Conservation (phyloP, 345 rosid species). For the Eucalyptus microcorys region DNA sequence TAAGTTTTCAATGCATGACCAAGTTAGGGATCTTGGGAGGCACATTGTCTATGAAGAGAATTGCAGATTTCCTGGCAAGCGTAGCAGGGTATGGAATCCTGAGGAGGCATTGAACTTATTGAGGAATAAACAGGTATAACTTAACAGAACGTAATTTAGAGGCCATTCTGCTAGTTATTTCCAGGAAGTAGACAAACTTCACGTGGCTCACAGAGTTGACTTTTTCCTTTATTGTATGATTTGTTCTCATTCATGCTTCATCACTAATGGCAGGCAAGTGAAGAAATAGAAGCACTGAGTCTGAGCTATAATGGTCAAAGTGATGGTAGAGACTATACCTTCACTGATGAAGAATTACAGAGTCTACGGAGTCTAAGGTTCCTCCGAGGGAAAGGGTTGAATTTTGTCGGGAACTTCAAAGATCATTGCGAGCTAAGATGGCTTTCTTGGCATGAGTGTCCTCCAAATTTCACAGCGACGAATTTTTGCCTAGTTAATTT, state of each 20-base stretch:
- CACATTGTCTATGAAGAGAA: background rate
- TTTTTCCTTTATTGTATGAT: background rate
- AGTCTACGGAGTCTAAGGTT: background rate
- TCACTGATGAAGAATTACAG: background rate
- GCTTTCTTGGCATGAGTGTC: background rate
- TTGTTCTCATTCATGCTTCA: background rate
- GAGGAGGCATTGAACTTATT: background rate
- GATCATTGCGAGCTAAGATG: background rate
- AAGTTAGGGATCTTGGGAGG: background rate
- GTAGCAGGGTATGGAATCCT: background rate
- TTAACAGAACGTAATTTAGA: background rate
- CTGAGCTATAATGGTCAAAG: background rate
- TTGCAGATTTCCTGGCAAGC: background rate
- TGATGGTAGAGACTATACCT: background rate
- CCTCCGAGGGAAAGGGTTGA: background rate
- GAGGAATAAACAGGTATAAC: background rate
- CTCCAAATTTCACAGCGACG: background rate
- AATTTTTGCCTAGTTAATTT: background rate
- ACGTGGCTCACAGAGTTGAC: background rate
- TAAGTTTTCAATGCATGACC: background rate
- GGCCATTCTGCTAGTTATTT: background rate
- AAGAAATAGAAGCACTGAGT: conserved; percentile 2
- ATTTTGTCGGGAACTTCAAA: background rate
- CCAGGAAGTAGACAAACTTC: background rate
- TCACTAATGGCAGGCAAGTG: background rate